Evolutionary conservation across 2,329 filamentous ascomycete genomes (phyloP).

Genomic region (Blastomyces gilchristii): DNA sequence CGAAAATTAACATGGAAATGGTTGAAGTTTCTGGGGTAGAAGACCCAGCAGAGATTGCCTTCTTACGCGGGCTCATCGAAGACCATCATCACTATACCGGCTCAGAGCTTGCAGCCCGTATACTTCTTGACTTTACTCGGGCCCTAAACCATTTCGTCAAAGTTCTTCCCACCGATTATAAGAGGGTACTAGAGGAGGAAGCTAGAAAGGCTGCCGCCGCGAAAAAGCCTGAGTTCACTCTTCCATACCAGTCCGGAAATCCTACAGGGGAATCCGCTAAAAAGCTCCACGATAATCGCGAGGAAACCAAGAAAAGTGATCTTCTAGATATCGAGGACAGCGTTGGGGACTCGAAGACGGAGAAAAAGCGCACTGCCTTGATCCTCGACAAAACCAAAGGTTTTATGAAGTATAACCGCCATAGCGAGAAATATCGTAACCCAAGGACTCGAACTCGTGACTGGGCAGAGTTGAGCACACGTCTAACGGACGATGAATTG

Average conservation of each 20-base stretch:
- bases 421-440: conserved; percentile 84
- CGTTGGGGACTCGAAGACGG: conserved; percentile 67
- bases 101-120: conserved; percentile 84
- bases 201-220: conserved; percentile 74
- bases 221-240: conserved; percentile 72
- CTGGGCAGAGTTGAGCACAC: conserved; percentile 81
- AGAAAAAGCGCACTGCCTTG: conserved; percentile 81
- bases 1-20: conserved; percentile 96
- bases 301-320: conserved; percentile 55
- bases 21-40: conserved; percentile 78
- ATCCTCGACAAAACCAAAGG: conserved; percentile 96
- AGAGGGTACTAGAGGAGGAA: conserved; percentile 79
- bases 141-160: conserved; percentile 86
- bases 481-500: conserved; percentile 84
- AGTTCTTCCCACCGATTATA: conserved; percentile 90
- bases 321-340: conserved; percentile 86
- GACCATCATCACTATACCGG: conserved; percentile 98
- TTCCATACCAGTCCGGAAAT: conserved; percentile 61
- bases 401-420: conserved; percentile 94
- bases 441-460: conserved; percentile 77
- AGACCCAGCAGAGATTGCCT: conserved; percentile 80
- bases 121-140: conserved; percentile 89
- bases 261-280: conserved; percentile 29
- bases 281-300: conserved; percentile 51
- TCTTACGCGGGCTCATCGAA: conserved; percentile 80